phyloP scores from a whole-genome alignment of 805 yeast species.

The Sugiyamaella americana region DNA sequence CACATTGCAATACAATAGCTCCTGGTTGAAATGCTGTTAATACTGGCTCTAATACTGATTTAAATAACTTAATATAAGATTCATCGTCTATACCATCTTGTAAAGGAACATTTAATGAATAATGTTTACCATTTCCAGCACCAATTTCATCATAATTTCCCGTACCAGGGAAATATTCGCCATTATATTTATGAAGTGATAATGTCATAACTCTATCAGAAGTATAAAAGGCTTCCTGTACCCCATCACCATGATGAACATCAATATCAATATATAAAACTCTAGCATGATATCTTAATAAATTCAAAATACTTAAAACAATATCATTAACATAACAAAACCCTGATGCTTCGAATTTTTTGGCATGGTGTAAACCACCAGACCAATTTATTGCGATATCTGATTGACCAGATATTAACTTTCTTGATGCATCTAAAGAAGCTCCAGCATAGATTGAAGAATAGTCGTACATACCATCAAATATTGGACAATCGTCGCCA shows the following conservation, averaged over 20 bases:
- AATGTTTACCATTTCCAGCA: slow-evolving; percentile 76
- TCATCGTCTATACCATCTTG: slow-evolving; percentile 93
- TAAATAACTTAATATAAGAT: slow-evolving; percentile 51
- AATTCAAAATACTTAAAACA: slow-evolving; percentile 73
- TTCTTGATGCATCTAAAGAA: slow-evolving; percentile 82
- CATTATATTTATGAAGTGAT: slow-evolving; percentile 83
- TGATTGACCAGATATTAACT: slow-evolving; percentile 72
- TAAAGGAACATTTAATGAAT: slow-evolving; percentile 78
- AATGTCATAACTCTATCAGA: slow-evolving; percentile 89
- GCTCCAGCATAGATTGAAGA: slow-evolving; percentile 85
- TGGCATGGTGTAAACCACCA: slow-evolving; percentile 92
- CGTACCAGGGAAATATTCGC: slow-evolving; percentile 91
- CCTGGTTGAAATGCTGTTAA: slow-evolving; percentile 86
- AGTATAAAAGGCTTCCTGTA: slow-evolving; percentile 87
- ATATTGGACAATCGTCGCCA: slow-evolving; percentile 91
- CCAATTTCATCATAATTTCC: slow-evolving; percentile 84
- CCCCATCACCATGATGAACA: slow-evolving; percentile 94
- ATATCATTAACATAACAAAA: slow-evolving; percentile 89
- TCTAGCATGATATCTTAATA: slow-evolving; percentile 76
- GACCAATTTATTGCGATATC: slow-evolving; percentile 92
- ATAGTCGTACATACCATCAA: slow-evolving; percentile 91
- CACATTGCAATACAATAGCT: slow-evolving; percentile 96
- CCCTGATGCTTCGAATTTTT: slow-evolving; percentile 83
- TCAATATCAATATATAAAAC: slow-evolving; percentile 86
- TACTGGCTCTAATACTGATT: slow-evolving; percentile 83